These are phyloP conservation scores for Centrapalus pauciflorus DNA, from an alignment of 129 eudicot species.

Conservation along the genomic window DNA sequence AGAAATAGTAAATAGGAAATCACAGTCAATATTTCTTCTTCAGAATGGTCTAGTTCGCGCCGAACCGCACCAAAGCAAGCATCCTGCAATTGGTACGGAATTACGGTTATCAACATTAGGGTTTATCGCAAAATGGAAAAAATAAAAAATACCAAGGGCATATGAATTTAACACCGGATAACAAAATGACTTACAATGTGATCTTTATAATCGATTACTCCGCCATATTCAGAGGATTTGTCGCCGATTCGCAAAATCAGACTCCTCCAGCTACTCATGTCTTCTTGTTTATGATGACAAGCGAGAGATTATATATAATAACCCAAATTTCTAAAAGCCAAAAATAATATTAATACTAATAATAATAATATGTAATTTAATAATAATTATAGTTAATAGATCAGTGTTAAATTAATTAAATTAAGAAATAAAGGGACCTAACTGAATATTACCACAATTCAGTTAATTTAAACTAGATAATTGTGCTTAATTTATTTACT, in stretches of 20 bases:
- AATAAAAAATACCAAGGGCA: slow-evolving; percentile 7
- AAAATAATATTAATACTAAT: too few species aligned
- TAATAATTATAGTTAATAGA: too few species aligned
- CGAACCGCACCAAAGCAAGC: slow-evolving; percentile 73
- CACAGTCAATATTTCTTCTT: slow-evolving; percentile 55
- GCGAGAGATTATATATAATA: too few species aligned
- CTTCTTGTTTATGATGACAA: background rate
- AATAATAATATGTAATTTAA: too few species aligned
- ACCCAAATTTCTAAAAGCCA: too few species aligned
- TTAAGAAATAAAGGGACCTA: too few species aligned
- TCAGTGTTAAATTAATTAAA: too few species aligned
- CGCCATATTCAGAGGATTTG: slow-evolving; percentile 77
- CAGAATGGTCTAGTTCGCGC: slow-evolving; percentile 65
- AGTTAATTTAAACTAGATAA: too few species aligned
- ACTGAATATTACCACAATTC: too few species aligned
- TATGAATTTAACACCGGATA: background rate
- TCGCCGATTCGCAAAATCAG: slow-evolving; percentile 84
- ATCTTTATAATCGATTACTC: slow-evolving; percentile 65
- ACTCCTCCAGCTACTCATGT: slow-evolving; percentile 85
- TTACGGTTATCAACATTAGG: slow-evolving; percentile 6
- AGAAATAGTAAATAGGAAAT: background rate
- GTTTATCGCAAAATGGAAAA: background rate
- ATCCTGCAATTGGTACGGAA: slow-evolving; percentile 42
- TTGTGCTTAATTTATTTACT: too few species aligned
- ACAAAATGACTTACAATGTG: slow-evolving; percentile 55